Percentiles rank a stretch among this genome's conserved stretches.
These are phyloP conservation scores for Leucocoprinus leucothites DNA, from an alignment of 768 basidiomycete species.

Conservation along the genomic window DNA sequence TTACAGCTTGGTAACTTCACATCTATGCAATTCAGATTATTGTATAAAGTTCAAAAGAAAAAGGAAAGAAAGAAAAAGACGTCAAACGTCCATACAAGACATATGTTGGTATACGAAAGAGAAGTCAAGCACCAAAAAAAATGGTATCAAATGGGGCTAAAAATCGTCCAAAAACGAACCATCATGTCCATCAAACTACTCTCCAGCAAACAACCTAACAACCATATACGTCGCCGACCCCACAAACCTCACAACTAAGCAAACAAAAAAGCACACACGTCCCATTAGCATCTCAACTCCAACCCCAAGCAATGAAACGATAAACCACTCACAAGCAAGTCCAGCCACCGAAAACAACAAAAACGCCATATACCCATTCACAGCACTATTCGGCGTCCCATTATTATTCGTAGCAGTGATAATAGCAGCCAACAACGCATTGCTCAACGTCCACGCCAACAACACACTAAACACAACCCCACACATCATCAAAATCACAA, in stretches of 20 bases:
- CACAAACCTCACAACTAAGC: constrained; percentile 75
- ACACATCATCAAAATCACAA: constrained; percentile 1
- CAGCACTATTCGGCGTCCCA: constrained; percentile 45
- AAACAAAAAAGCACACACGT: constrained; percentile 1
- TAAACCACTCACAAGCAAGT: constrained; percentile 65
- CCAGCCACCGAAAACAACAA: constrained; percentile 86
- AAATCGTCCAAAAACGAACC: not conserved
- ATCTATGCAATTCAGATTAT: too few relatives aligned
- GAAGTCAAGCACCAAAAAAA: too few relatives aligned
- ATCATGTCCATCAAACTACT: constrained; percentile 41
- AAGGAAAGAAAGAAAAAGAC: too few relatives aligned
- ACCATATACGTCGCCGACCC: constrained; percentile 83
- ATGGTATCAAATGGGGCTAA: too few relatives aligned
- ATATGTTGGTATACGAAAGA: too few relatives aligned
- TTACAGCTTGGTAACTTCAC: too few relatives aligned
- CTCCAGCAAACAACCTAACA: constrained; percentile 84
- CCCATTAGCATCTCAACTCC: not conserved
- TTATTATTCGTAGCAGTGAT: constrained; percentile 56
- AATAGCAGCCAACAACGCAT: constrained; percentile 74
- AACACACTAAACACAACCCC: constrained; percentile 48
- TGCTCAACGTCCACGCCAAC: constrained; percentile 85
- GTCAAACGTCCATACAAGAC: too few relatives aligned
- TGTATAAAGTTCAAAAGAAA: too few relatives aligned
- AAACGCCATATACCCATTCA: constrained; percentile 88
- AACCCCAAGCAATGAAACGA: not conserved